Base-by-base conservation (phyloP, 148 eudicot genomes). In the Camellia sinensis region DNA sequence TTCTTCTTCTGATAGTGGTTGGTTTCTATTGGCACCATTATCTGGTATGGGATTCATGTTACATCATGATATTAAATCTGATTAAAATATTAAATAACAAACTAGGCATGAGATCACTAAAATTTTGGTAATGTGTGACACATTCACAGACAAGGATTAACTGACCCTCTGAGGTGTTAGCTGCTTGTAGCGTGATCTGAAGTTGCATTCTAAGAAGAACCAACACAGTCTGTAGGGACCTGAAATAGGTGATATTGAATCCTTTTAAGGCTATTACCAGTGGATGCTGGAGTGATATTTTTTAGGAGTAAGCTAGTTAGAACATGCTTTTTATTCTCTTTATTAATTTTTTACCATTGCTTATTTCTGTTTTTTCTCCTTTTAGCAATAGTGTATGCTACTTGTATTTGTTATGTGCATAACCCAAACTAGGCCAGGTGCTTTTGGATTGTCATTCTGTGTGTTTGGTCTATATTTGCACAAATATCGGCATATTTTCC, bases 381-480 rank as follows among this genome's bases (percentile, higher is more conserved):
- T 12, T 66, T 13, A 40, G 45, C 45, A 66, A 37, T 29, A 11
- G 70, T 63, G 75, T 53, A 53, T 53, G 10, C 45, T 52, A 50
- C 59, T 72, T 21, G 61, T 22, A 48, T 22, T 72, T 72, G 75
- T 72, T 72, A 12, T 72, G 41, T 52, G 21, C 21, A 56, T 29
- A 19, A 53, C 9, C 61, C 50, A 46, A 48, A 19, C 29, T 46
- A 50, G 43, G 76, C 62, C 53, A 29, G 76, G 13, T 52, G 60
- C 45, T 21, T 56, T 29, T 73, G 64, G 44, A 56, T 15, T 17
- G 21, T 17, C 56, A 56, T 40, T 52, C 13, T 73, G 56, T 40
- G 76, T 54, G 45, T 37, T 4, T 54, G 46, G 64, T 40, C 56
- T 54, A 54, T 56, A 56, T 54, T 12, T 29, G 4, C 37, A 48